These are phyloP conservation scores for Histomonas meleagridis DNA, from an alignment of 208 protist species.

Conservation along the genomic window DNA sequence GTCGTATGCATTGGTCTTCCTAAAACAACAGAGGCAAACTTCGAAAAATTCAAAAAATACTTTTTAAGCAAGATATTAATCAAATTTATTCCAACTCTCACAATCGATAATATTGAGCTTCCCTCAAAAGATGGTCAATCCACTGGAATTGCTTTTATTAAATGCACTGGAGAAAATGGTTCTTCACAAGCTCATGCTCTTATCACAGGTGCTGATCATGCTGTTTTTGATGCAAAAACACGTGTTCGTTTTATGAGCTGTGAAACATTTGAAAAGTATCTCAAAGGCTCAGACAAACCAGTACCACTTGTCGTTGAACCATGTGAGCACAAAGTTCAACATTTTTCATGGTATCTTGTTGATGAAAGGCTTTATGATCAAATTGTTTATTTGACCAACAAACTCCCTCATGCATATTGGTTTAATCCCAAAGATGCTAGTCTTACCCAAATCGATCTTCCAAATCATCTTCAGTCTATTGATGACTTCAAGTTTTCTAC, in stretches of 20 bases:
- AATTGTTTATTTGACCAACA: background rate
- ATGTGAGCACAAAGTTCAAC: background rate
- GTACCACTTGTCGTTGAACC: background rate
- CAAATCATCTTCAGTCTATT: background rate
- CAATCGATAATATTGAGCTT: background rate
- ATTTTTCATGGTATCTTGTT: background rate
- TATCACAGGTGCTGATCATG: background rate
- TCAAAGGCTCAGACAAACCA: background rate
- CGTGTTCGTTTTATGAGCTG: background rate
- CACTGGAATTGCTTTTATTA: background rate
- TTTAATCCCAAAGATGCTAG: background rate
- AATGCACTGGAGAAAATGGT: background rate
- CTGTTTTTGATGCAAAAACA: background rate
- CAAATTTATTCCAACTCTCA: background rate
- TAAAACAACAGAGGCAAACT: background rate
- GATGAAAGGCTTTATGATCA: background rate
- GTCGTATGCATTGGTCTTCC: background rate
- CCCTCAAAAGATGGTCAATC: background rate
- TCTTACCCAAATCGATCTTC: background rate
- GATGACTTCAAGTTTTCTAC: background rate
- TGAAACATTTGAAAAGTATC: background rate
- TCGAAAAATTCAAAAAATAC: background rate
- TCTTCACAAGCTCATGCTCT: background rate
- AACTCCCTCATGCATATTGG: background rate
- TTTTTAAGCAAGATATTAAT: too few species aligned